A percentile compares a stretch with the other conserved stretches of the same genome.
These are phyloP conservation scores for Rhizoclosmatium globosum DNA, from an alignment of 192 early-diverging fungal genomes.

Conservation along the genomic window DNA sequence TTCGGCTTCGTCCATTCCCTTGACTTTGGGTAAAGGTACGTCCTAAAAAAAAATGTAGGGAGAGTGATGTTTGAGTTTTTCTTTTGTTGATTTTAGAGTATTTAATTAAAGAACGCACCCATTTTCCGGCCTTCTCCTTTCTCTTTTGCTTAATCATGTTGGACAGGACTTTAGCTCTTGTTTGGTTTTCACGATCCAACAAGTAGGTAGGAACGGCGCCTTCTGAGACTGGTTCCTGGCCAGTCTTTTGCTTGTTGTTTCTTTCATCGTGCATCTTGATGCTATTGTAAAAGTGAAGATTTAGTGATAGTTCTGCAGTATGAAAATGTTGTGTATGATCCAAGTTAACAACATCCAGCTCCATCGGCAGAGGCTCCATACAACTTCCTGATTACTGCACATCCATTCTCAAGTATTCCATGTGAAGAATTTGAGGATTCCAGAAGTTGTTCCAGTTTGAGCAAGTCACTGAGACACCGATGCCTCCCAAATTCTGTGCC, in stretches of 20 bases:
- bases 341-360: too few relatives aligned
- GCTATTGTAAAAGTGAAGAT: slow-evolving; percentile 40
- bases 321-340: not conserved
- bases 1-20: slow-evolving; percentile 98
- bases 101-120: not conserved
- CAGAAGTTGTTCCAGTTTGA: too few relatives aligned
- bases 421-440: too few relatives aligned
- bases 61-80: not conserved
- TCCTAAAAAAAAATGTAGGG: slow-evolving; percentile 62
- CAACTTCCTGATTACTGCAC: too few relatives aligned
- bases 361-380: too few relatives aligned
- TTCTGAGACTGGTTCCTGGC: slow-evolving; percentile 88
- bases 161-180: slow-evolving; percentile 94
- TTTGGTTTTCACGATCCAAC: slow-evolving; percentile 97
- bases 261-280: slow-evolving; percentile 99
- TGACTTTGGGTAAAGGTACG: slow-evolving; percentile 97
- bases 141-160: slow-evolving; percentile 99
- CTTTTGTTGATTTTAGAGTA: not conserved
- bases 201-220: slow-evolving; percentile 98
- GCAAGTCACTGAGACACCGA: too few relatives aligned
- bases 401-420: too few relatives aligned
- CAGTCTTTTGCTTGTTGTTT: slow-evolving; percentile 91
- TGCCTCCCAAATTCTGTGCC: too few relatives aligned
- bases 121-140: slow-evolving; percentile 83
- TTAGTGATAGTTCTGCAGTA: not conserved